phyloP scores from a whole-genome alignment of 2,329 filamentous ascomycete genomes.

The Alternaria angustiovoidea region DNA sequence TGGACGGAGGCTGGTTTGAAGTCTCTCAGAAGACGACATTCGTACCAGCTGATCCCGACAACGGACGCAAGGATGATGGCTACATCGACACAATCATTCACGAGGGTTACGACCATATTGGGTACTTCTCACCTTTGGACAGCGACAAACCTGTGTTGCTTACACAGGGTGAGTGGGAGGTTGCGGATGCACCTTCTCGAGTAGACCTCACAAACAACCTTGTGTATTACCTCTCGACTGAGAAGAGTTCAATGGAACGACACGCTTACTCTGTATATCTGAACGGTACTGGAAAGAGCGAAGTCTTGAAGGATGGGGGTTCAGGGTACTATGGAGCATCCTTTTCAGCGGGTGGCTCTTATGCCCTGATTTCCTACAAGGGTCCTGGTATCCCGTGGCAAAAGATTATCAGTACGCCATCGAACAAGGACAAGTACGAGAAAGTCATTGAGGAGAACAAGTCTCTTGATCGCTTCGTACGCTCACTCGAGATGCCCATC shows the following conservation, averaged over 20 bases:
- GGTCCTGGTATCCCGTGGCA: conserved; percentile 92
- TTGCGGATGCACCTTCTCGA: conserved; percentile 82
- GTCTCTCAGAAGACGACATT: conserved; percentile 86
- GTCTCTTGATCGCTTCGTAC: conserved; percentile 71
- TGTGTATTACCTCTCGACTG: conserved; percentile 89
- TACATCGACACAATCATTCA: conserved; percentile 93
- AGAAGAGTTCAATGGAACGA: conserved; percentile 85
- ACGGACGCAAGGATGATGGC: conserved; percentile 80
- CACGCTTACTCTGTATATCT: conserved; percentile 91
- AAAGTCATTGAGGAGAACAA: conserved; percentile 81
- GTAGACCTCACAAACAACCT: conserved; percentile 85
- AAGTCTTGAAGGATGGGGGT: conserved; percentile 75
- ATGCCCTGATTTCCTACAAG: conserved; percentile 81
- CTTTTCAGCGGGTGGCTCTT: conserved; percentile 84
- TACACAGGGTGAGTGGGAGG: conserved; percentile 91
- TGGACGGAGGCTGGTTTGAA: conserved; percentile 99
- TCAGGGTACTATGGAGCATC: conserved; percentile 83
- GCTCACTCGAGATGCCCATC: conserved; percentile 81
- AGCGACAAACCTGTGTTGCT: conserved; percentile 83
- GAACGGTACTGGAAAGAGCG: conserved; percentile 74
- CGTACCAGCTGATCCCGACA: conserved; percentile 81
- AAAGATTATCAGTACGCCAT: conserved; percentile 84
- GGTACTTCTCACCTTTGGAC: conserved; percentile 90
- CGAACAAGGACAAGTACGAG: conserved; percentile 69
- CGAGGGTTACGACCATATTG: conserved; percentile 87